Evolutionary conservation across 2,329 filamentous ascomycete genomes (phyloP).

Genomic region (Pseudocercospora crystallina): DNA sequence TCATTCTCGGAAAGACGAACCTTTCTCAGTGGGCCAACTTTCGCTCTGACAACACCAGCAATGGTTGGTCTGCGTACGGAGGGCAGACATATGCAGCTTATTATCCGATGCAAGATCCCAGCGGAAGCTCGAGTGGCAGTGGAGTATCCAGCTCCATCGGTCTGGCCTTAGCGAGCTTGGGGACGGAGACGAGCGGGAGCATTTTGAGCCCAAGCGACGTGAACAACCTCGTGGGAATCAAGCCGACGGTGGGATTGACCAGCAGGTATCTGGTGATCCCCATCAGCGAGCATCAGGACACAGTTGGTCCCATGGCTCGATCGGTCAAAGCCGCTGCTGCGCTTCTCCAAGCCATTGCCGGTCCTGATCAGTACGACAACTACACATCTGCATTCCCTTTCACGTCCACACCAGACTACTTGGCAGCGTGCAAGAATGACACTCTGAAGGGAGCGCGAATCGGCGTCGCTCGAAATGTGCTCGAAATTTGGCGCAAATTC

Average conservation of each 20-base stretch:
- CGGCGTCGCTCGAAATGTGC: conserved; percentile 62
- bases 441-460: conserved; percentile 54
- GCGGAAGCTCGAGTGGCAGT: conserved; percentile 62
- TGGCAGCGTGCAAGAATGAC: conserved; percentile 54
- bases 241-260: conserved; percentile 65
- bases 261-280: conserved; percentile 65
- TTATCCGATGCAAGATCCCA: conserved; percentile 61
- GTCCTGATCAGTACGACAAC: conserved; percentile 54
- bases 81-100: conserved; percentile 65
- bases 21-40: conserved; percentile 66
- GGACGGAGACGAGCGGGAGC: conserved; percentile 64
- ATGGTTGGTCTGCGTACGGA: conserved; percentile 65
- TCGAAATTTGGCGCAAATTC: conserved; percentile 40
- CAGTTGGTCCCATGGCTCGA: conserved; percentile 58
- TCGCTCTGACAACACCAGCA: conserved; percentile 56
- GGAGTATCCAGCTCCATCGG: conserved; percentile 61
- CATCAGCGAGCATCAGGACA: conserved; percentile 59
- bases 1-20: conserved; percentile 67
- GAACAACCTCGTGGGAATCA: conserved; percentile 67
- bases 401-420: conserved; percentile 58
- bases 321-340: conserved; percentile 61
- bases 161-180: conserved; percentile 58
- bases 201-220: conserved; percentile 58
- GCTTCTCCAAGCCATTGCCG: conserved; percentile 59
- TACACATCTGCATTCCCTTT: conserved; percentile 61